Conservation (phyloP, 1,139 yeast genomes). For the Yamadazyma friedrichii region DNA sequence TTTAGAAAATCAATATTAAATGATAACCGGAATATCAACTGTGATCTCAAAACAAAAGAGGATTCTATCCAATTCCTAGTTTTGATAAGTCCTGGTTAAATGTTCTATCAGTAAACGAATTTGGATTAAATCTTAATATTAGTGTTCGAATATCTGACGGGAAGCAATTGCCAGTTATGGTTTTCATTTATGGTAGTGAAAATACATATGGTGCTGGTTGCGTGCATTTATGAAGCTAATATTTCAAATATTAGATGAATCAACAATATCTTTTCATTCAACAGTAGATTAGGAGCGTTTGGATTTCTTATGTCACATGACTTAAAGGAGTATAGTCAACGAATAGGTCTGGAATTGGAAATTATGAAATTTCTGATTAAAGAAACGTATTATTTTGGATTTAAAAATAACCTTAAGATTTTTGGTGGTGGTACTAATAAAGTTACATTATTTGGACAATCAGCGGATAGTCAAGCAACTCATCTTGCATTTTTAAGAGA, state of each 20-base stretch:
- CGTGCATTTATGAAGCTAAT: constrained; percentile 12
- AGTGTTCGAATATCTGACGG: constrained; percentile 6
- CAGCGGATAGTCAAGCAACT: constrained; percentile 12
- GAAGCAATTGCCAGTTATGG: constrained; percentile 14
- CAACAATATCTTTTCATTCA: constrained; percentile 10
- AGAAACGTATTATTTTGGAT: constrained; percentile 9
- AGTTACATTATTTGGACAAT: constrained; percentile 11
- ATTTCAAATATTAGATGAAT: constrained; percentile 9
- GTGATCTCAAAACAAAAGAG: constrained; percentile 13
- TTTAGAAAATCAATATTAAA: constrained; percentile 12
- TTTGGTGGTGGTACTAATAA: constrained; percentile 9
- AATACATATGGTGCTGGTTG: constrained; percentile 14
- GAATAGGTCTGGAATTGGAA: constrained; percentile 10
- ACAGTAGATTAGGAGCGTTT: constrained; percentile 10
- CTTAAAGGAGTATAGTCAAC: constrained; percentile 3
- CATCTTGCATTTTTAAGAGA: constrained; percentile 11
- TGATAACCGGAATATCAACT: constrained; percentile 7
- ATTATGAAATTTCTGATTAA: constrained; percentile 12
- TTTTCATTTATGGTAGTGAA: constrained; percentile 17
- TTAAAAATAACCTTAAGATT: constrained; percentile 5
- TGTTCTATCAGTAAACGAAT: constrained; percentile 5
- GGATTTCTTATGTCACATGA: constrained; percentile 11
- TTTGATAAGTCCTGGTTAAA: constrained; percentile 10
- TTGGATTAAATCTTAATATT: constrained; percentile 7
- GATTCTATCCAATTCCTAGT: constrained; percentile 12